Conservation (phyloP, 495 filamentous ascomycete genomes). For the Polyplosphaeria fusca region DNA sequence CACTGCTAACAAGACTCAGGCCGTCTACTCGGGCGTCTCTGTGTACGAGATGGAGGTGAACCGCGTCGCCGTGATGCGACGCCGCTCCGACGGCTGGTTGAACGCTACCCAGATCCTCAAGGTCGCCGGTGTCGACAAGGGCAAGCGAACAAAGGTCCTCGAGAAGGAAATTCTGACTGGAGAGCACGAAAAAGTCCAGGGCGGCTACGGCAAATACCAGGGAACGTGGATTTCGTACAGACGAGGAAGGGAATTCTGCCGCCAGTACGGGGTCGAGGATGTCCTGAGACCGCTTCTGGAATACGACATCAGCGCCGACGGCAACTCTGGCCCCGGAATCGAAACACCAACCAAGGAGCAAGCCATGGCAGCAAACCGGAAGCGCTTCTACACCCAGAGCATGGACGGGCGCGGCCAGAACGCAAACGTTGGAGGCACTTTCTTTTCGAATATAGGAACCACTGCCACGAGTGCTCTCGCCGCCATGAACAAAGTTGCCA, state of each 20-base stretch:
- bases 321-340: constrained; percentile 57
- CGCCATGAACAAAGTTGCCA: constrained; percentile 84
- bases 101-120: constrained; percentile 58
- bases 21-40: constrained; percentile 87
- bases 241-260: constrained; percentile 85
- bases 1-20: constrained; percentile 49
- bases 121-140: constrained; percentile 93
- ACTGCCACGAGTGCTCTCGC: constrained; percentile 88
- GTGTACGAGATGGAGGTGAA: constrained; percentile 99
- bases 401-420: constrained; percentile 64
- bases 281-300: constrained; percentile 77
- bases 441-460: constrained; percentile 93
- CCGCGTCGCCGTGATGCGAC: constrained; percentile 85
- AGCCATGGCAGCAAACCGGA: constrained; percentile 95
- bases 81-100: constrained; percentile 59
- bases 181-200: constrained; percentile 97
- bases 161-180: constrained; percentile 96
- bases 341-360: constrained; percentile 99
- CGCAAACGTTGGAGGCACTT: constrained; percentile 69
- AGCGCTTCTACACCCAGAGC: constrained; percentile 78
- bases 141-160: constrained; percentile 91
- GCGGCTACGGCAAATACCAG: constrained; percentile 97
- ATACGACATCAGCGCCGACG: constrained; percentile 81
- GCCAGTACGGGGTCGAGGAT: constrained; percentile 90
- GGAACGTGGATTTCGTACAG: constrained; percentile 96